Base-by-base conservation (phyloP, 495 filamentous ascomycete species). In the Parachaetomium inaequale region DNA sequence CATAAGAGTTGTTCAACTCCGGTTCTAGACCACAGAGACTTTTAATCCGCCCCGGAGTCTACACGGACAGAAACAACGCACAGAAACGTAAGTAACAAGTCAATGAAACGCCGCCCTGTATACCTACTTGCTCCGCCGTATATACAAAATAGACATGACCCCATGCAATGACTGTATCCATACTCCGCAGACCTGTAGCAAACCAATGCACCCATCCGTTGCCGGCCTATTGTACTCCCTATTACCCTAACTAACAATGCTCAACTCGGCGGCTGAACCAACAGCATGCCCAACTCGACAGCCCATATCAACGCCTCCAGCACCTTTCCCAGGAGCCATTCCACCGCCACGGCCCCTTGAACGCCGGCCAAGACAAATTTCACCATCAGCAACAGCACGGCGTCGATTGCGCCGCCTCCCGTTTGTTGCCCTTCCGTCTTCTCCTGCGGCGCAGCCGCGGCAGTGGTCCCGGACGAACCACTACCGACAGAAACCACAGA, bases 271-370 rank as follows among this genome's bases (percentile, higher is more conserved):
- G 58, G 67, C 46, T 60, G 59, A 21, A 70, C 17, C 26, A 75
- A 32, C 26, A 70, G 60, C 64, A 74, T 36, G 1, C 65, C 68
- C 49, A 72, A 25, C 59, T 75, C 74, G 15, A 72, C 67, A 21
- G 55, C 38, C 65, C 67, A 73, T 3, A 58, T 64, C 51, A 74
- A 42, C n/a, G 54, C 67, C 23, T 68, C 70, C 4, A 53, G 62
- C 42, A 68, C 58, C 56, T 61, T 62, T 2, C 61, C 63, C 29
- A 73, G 17, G 31, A 71, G 43, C 72, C 68, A 72, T 25, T 55
- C 25, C 23, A 72, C 17, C 59, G 71, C 38, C 54, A 67, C 63
- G 8, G 65, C 50, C n/a, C 54, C 64, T 10, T 68, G 52, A 14
- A 68, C 72, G 19, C 71, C 65, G 43, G 63, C 66, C 38, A 72